Evolutionary conservation across 768 basidiomycete species (phyloP).

Genomic region (Pluteus cervinus): DNA sequence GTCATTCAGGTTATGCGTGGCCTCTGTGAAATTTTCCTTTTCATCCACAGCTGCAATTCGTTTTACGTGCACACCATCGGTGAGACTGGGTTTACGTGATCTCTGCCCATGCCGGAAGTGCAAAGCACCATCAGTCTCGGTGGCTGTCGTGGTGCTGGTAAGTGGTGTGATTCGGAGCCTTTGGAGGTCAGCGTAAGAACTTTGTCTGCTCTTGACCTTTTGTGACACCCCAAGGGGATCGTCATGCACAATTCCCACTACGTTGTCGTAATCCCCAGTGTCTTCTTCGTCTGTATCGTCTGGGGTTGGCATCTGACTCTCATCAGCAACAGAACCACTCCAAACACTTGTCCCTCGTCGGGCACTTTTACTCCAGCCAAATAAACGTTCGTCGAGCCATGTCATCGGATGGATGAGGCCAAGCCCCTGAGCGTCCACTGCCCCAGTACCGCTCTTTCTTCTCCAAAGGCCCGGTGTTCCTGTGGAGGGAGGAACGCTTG

Average conservation of each 20-base stretch:
- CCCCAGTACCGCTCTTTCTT: conserved; percentile 74
- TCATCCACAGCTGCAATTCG: conserved; percentile 57
- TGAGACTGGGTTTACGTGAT: conserved; percentile 55
- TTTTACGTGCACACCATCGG: conserved; percentile 56
- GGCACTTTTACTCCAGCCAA: conserved; percentile 84
- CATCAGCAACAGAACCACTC: conserved; percentile 53
- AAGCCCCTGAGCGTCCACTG: conserved; percentile 81
- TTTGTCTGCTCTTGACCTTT: conserved; percentile 56
- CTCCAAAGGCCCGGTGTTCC: conserved; percentile 71
- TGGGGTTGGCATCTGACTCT: conserved; percentile 64
- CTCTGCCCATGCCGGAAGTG: conserved; percentile 42
- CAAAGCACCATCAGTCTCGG: conserved; percentile 36
- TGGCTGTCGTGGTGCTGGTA: conserved; percentile 9
- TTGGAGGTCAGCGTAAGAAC: conserved; percentile 81
- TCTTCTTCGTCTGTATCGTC: conserved; percentile 84
- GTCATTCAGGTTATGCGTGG: conserved; percentile 61
- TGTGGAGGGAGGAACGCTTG: conserved; percentile 77
- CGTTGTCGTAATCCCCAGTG: conserved; percentile 87
- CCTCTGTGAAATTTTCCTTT: conserved; percentile 52
- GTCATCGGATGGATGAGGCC: conserved; percentile 89
- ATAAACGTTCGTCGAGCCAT: conserved; percentile 91
- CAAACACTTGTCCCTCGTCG: conserved; percentile 82
- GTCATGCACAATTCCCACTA: conserved; percentile 56
- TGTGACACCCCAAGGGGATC: conserved; percentile 27
- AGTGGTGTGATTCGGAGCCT: conserved; percentile 42